Conservation (phyloP, 2,329 filamentous ascomycete genomes). For the Fusarium incarnatum region DNA sequence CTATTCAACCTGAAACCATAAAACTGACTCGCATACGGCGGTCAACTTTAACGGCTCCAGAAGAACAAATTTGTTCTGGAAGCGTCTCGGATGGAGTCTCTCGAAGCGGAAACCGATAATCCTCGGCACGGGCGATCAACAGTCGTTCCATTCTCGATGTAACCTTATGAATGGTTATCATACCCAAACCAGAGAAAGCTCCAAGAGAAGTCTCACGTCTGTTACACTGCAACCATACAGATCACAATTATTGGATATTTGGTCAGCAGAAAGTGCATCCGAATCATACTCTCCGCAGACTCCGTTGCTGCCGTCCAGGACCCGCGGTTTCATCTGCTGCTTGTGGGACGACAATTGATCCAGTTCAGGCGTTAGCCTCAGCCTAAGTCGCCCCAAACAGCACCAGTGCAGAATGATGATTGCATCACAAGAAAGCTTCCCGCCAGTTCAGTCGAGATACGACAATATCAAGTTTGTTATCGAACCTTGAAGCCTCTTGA, state of each 20-base stretch:
- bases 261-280: not conserved
- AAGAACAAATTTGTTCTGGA: slow-evolving; percentile 25
- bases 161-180: not conserved
- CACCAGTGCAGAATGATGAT: slow-evolving; percentile 15
- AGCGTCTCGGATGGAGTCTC: slow-evolving; percentile 8
- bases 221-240: not conserved
- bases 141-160: not conserved
- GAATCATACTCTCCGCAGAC: not conserved
- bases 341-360: slow-evolving; percentile 26
- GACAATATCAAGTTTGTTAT: not conserved
- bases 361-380: slow-evolving; percentile 12
- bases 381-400: slow-evolving; percentile 14
- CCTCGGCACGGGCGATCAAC: not conserved
- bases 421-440: slow-evolving; percentile 14
- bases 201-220: slow-evolving; percentile 5
- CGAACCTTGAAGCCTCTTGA: not conserved
- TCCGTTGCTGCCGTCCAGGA: slow-evolving; percentile 13
- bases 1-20: slow-evolving; percentile 27
- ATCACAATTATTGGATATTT: not conserved
- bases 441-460: not conserved
- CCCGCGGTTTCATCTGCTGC: slow-evolving; percentile 39
- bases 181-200: not conserved
- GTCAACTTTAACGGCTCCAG: slow-evolving; percentile 12
- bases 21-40: slow-evolving; percentile 29
- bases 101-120: not conserved